Evolutionary conservation across 2,329 filamentous ascomycete genomes (phyloP).

Genomic region (Chrysoporthe puriensis): DNA sequence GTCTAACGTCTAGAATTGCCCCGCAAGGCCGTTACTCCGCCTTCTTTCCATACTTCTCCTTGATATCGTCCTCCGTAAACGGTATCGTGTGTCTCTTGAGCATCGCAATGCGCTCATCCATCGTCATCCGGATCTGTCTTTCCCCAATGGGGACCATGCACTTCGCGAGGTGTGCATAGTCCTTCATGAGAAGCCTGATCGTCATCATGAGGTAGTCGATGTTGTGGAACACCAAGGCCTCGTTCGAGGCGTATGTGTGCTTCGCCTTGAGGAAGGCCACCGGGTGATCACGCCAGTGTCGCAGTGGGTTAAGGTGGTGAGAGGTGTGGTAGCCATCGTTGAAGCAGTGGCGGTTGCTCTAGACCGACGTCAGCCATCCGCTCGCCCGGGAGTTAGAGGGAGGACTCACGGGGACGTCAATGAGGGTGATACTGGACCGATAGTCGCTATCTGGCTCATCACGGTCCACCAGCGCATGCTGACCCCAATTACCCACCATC

Average conservation of each 20-base stretch:
- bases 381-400: not conserved
- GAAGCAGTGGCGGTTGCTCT: conserved; percentile 83
- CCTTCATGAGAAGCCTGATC: conserved; percentile 67
- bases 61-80: conserved; percentile 69
- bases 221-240: conserved; percentile 77
- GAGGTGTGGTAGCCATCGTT: conserved; percentile 85
- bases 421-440: conserved; percentile 76
- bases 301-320: conserved; percentile 76
- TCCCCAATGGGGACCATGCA: conserved; percentile 75
- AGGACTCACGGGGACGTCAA: conserved; percentile 72
- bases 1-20: not conserved
- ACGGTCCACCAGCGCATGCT: conserved; percentile 80
- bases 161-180: conserved; percentile 70
- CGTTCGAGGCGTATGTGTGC: conserved; percentile 65
- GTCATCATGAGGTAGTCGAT: conserved; percentile 83
- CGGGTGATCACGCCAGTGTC: conserved; percentile 83
- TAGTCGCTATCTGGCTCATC: conserved; percentile 77
- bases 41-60: conserved; percentile 52
- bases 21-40: conserved; percentile 6
- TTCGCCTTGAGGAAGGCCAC: conserved; percentile 73
- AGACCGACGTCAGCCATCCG: conserved; percentile 1
- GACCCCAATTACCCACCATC: conserved; percentile 85
- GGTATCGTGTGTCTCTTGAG: conserved; percentile 65
- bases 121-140: conserved; percentile 65
- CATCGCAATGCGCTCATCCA: conserved; percentile 66